phyloP scores from a whole-genome alignment of 805 yeast genomes.

The Saccharomycopsis fermentans region DNA sequence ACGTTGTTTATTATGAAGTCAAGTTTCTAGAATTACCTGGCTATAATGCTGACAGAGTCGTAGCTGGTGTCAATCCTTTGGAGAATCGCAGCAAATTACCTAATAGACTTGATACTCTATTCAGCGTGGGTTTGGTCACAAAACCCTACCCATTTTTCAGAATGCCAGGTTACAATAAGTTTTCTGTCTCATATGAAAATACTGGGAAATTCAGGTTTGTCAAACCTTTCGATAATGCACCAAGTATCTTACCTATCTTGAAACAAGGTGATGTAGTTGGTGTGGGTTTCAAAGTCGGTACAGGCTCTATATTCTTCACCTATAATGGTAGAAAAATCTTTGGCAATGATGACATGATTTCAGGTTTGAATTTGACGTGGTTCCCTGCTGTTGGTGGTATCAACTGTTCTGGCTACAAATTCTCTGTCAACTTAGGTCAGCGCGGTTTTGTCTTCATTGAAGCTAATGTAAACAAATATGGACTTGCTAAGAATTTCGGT shows the following conservation, averaged over 20 bases:
- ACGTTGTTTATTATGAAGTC: constrained; percentile 58
- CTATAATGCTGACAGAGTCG: constrained; percentile 17
- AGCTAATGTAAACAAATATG: constrained; percentile 80
- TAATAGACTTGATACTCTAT: constrained; percentile 31
- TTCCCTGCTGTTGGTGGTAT: constrained; percentile 89
- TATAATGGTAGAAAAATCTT: constrained; percentile 84
- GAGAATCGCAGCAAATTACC: constrained; percentile 1
- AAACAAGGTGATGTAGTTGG: constrained; percentile 89
- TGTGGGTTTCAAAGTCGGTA: constrained; percentile 71
- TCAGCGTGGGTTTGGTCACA: constrained; percentile 59
- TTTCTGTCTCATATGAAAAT: constrained; percentile 64
- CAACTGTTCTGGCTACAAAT: constrained; percentile 33
- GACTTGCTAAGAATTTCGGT: constrained; percentile 59
- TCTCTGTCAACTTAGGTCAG: constrained; percentile 69
- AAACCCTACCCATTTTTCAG: constrained; percentile 68
- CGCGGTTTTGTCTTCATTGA: constrained; percentile 72
- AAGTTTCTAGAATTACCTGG: constrained; percentile 34
- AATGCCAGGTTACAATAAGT: constrained; percentile 62
- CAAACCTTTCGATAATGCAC: constrained; percentile 40
- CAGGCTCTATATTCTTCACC: constrained; percentile 87
- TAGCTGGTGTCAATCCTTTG: background rate
- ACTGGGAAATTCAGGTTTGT: constrained; percentile 61
- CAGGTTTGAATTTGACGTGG: constrained; percentile 39
- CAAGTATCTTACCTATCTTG: constrained; percentile 32
- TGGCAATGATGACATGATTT: constrained; percentile 50